These are phyloP conservation scores for Ophiostoma quercus DNA, from an alignment of 2,329 filamentous ascomycete genomes.

Conservation along the genomic window DNA sequence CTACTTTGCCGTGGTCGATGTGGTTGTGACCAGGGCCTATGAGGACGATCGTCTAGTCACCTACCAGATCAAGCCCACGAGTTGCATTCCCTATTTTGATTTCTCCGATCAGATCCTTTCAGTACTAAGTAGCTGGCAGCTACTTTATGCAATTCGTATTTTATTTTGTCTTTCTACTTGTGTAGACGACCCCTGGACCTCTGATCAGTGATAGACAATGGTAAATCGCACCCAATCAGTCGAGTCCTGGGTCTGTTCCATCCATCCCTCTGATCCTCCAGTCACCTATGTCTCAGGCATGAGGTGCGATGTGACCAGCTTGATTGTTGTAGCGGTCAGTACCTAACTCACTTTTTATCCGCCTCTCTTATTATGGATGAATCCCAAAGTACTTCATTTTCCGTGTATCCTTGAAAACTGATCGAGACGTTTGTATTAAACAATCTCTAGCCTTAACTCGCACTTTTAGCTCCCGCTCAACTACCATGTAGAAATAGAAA, in stretches of 20 bases:
- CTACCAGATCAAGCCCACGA: neutral
- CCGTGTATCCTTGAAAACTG: no score
- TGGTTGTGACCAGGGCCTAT: neutral
- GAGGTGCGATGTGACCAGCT: neutral
- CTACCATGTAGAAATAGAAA: neutral
- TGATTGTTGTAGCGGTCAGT: neutral
- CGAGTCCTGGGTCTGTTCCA: neutral
- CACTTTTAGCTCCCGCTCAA: neutral
- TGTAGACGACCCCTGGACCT: neutral
- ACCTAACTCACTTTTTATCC: no score
- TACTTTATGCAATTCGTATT: neutral
- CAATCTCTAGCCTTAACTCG: no score
- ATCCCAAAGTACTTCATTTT: no score
- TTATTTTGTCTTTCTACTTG: neutral
- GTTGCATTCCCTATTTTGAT: conserved; percentile 9
- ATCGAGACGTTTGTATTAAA: no score
- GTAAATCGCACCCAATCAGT: neutral
- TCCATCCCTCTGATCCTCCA: neutral
- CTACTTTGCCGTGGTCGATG: neutral
- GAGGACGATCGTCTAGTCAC: neutral
- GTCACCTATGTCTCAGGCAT: neutral
- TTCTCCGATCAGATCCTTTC: neutral
- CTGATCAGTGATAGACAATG: neutral
- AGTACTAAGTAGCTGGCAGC: neutral
- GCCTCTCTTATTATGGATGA: no score